Evolutionary conservation across 129 eudicot genomes (phyloP), one percentile per base, ranked within the genome.

Genomic region (Glebionis coronaria): DNA sequence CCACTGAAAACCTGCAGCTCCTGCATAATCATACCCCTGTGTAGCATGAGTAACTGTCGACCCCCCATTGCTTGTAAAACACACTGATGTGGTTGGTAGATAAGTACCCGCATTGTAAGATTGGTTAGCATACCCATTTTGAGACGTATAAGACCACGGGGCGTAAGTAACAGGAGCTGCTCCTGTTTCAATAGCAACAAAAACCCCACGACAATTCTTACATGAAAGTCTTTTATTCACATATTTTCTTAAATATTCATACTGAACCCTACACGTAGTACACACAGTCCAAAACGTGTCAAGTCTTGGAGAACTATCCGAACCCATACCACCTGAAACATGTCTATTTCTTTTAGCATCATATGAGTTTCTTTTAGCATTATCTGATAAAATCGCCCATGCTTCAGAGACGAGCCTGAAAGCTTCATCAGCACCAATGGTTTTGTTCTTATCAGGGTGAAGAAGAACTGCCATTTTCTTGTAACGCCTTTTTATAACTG

Each of bases 351-450:
- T 79, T 70, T 87, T 79, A 35, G 74, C 81, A 67, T 92, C 95
- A 74, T 92, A 86, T 28, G 83, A 71, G 45, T 78, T 84, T 77
- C 96, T 85, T 76, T 82, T 92, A 46, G 21, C 74, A 45, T 52
- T 75, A 82, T 92, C 96, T 21, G 95, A 88, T 68, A 88, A 81
- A 55, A 83, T 60, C 14, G 91, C 76, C 94, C 94, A 92, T 40
- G 98, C 96, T 60, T 92, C 98, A 6, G 91, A 88, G 6, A 92
- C 90, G 8, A 88, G 95, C 63, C 72, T 78, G 69, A 88, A 92
- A 27, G 98, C 98, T 25, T 90, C 98, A 27, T 88, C 95, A 60
- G 98, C 98, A n/a, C 98, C 98, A 70, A 86, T 83, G 20, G 95
- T 88, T 78, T 82, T 83, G 79, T 92, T 92, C 78, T 88, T 92